Base-by-base conservation (phyloP, 257 asterid species). In the Primulina huaijiensis region DNA sequence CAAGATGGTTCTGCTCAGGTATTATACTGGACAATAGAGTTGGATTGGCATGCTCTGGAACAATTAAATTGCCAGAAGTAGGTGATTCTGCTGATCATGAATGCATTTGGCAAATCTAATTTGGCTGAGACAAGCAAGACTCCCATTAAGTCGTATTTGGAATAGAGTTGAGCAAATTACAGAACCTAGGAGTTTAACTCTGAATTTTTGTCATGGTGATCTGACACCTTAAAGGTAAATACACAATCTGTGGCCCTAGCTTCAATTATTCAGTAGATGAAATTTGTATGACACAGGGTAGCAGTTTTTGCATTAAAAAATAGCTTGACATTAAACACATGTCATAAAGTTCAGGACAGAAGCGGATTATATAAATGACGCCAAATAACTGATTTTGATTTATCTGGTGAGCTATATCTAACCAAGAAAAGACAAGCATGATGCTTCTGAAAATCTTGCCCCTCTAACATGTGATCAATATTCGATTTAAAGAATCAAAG, bases 11-110 rank as follows among this genome's bases (percentile, higher is more conserved):
- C 29, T 59, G 23, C 61, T 30, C 17, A 11, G 6, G 9, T 21
- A 31, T 67, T 67, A 61, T 70, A 46, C 38, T 70, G 63, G 74
- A 43, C 14, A 52, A 50, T 11, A 64, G 34, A 40, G 61, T 61
- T 31, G 61, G 50, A 73, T 40, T 23, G 8, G 4, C 55, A 23
- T 37, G 58, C 31, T 30, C 33, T 17, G 58, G 65, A 23, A 23
- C 25, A 23, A 23, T 23, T 23, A 23, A 31, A 37, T 50, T 72
- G 46, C 70, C 37, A 14, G 60, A 23, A 17, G 20, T 27, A 37
- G 19, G 64, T 53, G 52, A 46, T 20, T 50, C 56, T 62, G 12
- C 43, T n/a, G 27, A 12, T 16, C 64, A 72, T 9, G 57, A 33
- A 34, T 53, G 23, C 23, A 52, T 31, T 31, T 1, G 14, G 53